A percentile compares a stretch with the other conserved stretches of the same genome.
These are phyloP conservation scores for Trypanosoma melophagium DNA, from an alignment of 208 protist genomes.

Conservation along the genomic window DNA sequence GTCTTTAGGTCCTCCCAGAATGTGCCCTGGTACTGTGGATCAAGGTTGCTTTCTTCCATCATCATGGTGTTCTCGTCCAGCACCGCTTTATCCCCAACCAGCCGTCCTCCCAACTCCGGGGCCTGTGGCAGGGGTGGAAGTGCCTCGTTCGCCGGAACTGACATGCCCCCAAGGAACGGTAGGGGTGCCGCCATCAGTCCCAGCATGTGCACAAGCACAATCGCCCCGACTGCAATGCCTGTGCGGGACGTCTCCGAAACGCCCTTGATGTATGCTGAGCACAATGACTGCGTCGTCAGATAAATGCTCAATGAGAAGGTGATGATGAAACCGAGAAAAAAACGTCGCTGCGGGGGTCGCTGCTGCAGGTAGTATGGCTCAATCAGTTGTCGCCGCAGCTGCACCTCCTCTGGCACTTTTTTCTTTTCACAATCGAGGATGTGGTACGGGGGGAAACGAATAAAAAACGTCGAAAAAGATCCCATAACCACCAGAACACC, in stretches of 20 bases:
- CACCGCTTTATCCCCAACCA: background rate
- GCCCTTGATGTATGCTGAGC: conserved; percentile 35
- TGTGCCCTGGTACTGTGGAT: conserved; percentile 19
- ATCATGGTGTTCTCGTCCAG: conserved; percentile 2
- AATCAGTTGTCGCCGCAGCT: conserved; percentile 24
- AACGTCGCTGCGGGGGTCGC: conserved; percentile 42
- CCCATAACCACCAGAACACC: conserved; percentile 27
- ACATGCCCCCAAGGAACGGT: conserved; percentile 15
- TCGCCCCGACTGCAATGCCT: conserved; percentile 40
- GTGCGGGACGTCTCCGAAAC: conserved; percentile 34
- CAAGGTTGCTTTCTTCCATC: background rate
- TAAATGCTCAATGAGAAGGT: conserved; percentile 41
- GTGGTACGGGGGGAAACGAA: conserved; percentile 20
- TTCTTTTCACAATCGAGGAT: conserved; percentile 14
- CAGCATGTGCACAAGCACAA: conserved; percentile 36
- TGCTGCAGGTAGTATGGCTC: conserved; percentile 55
- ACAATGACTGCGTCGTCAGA: conserved; percentile 48
- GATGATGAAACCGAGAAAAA: conserved; percentile 40
- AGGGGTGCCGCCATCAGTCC: conserved; percentile 11
- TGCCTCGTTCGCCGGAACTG: conserved; percentile 7
- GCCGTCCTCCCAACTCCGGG: background rate
- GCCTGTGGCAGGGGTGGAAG: conserved; percentile 6
- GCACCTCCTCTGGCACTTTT: conserved; percentile 2
- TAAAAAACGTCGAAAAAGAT: background rate
- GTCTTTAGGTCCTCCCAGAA: conserved; percentile 36